Conservation (phyloP, 805 yeast genomes). For the Kregervanrija delftensis region DNA sequence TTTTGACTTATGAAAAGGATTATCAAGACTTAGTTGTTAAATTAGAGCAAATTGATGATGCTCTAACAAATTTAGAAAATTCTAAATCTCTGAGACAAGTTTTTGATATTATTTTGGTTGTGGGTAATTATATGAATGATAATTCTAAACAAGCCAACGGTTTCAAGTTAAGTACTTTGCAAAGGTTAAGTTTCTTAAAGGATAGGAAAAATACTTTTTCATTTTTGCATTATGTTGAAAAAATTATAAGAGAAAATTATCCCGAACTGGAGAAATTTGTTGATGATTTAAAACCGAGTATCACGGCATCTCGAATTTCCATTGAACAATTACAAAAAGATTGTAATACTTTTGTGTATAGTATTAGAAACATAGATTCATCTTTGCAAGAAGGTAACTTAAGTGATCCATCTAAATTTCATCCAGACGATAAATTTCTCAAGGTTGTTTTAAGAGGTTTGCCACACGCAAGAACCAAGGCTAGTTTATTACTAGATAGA, state of each 20-base stretch:
- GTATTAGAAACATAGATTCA: constrained; percentile 61
- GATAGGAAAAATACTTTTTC: constrained; percentile 84
- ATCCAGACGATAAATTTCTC: constrained; percentile 75
- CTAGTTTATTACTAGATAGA: constrained; percentile 57
- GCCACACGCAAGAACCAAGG: constrained; percentile 69
- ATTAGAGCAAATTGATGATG: constrained; percentile 64
- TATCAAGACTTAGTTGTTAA: constrained; percentile 65
- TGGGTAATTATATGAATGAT: constrained; percentile 97
- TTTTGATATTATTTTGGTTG: constrained; percentile 77
- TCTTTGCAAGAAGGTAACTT: constrained; percentile 79
- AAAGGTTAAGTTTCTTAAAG: constrained; percentile 82
- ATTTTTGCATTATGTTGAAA: constrained; percentile 88
- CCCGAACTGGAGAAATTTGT: constrained; percentile 72
- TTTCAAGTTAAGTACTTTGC: constrained; percentile 83
- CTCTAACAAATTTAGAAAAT: constrained; percentile 56
- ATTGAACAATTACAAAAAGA: constrained; percentile 77
- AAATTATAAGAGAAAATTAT: constrained; percentile 72
- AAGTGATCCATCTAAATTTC: constrained; percentile 70
- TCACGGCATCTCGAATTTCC: constrained; percentile 62
- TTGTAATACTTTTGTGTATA: constrained; percentile 54
- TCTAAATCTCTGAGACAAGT: constrained; percentile 67
- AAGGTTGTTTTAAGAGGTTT: constrained; percentile 55
- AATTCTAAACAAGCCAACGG: constrained; percentile 89
- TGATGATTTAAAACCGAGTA: constrained; percentile 59
- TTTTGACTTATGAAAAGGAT: constrained; percentile 69